Conservation (phyloP, 441 rosid species). For the Syzygium syzygioides region DNA sequence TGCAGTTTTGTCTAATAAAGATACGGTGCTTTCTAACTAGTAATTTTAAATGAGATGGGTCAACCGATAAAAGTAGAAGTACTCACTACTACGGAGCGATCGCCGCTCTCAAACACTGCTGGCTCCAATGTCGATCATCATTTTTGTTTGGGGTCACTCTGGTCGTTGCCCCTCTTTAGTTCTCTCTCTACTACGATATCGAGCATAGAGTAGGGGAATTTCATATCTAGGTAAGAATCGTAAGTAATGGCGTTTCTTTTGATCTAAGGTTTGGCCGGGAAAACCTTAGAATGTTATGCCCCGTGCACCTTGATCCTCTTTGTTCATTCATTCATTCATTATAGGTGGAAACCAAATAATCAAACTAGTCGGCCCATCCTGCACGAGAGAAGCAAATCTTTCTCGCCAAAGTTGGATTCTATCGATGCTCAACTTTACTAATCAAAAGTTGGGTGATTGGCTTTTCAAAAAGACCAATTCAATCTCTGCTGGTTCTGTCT, state of each 20-base stretch:
- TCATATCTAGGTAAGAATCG: neutral
- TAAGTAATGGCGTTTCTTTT: neutral
- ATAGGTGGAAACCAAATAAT: neutral
- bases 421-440: slow-evolving; percentile 4
- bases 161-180: fast-evolving
- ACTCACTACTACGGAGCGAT: fast-evolving
- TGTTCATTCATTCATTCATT: neutral
- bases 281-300: neutral
- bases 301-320: neutral
- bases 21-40: neutral
- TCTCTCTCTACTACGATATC: neutral
- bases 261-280: neutral
- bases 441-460: slow-evolving; percentile 10
- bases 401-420: neutral
- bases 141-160: neutral
- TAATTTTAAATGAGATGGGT: neutral
- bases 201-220: neutral
- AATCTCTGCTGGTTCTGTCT: neutral
- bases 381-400: neutral
- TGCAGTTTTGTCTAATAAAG: neutral
- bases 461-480: slow-evolving; percentile 18
- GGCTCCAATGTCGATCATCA: neutral
- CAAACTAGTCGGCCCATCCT: neutral
- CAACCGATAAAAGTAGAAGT: fast-evolving
- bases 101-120: fast-evolving